Percentiles rank a stretch among this genome's conserved stretches.
Conservation (phyloP, 352 stramenopile species). For the Phytophthora rubi region DNA sequence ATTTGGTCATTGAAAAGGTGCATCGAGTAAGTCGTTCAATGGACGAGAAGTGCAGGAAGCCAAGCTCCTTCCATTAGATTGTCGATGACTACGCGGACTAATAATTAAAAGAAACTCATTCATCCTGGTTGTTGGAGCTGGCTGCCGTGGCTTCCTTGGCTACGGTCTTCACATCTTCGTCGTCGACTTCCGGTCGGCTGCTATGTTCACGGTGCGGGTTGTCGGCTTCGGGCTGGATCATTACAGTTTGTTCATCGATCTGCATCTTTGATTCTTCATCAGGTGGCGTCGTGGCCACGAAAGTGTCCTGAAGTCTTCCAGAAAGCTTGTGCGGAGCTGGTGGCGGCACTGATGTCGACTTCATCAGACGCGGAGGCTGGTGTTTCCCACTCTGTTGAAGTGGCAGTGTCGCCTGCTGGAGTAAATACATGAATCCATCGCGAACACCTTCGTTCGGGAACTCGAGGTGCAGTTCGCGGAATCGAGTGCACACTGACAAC, state of each 20-base stretch:
- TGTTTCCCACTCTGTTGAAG: conserved; percentile 31
- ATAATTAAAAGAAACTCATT: conserved; percentile 44
- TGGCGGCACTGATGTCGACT: conserved; percentile 19
- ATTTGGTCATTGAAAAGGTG: conserved; percentile 14
- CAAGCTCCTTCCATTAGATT: conserved; percentile 26
- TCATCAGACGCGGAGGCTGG: conserved; percentile 29
- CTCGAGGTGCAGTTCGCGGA: conserved; percentile 74
- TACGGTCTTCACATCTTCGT: conserved; percentile 19
- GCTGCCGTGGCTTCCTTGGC: conserved; percentile 23
- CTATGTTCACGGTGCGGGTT: conserved; percentile 15
- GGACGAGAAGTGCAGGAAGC: neutral
- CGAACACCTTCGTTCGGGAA: conserved; percentile 70
- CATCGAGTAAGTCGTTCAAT: neutral
- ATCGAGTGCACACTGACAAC: conserved; percentile 66
- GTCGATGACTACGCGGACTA: conserved; percentile 27
- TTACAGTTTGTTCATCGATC: conserved; percentile 7
- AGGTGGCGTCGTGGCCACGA: conserved; percentile 22
- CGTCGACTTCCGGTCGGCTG: conserved; percentile 34
- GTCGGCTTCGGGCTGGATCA: neutral
- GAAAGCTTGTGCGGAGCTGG: conserved; percentile 16
- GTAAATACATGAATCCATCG: conserved; percentile 72
- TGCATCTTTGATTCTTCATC: conserved; percentile 21
- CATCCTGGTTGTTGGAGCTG: conserved; percentile 38
- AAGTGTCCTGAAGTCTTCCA: conserved; percentile 8
- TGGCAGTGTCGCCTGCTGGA: conserved; percentile 70